A percentile compares a stretch with the other conserved stretches of the same genome.
Evolutionary conservation across 495 filamentous ascomycete species (phyloP).

Genomic region (Aspergillus biplanus): DNA sequence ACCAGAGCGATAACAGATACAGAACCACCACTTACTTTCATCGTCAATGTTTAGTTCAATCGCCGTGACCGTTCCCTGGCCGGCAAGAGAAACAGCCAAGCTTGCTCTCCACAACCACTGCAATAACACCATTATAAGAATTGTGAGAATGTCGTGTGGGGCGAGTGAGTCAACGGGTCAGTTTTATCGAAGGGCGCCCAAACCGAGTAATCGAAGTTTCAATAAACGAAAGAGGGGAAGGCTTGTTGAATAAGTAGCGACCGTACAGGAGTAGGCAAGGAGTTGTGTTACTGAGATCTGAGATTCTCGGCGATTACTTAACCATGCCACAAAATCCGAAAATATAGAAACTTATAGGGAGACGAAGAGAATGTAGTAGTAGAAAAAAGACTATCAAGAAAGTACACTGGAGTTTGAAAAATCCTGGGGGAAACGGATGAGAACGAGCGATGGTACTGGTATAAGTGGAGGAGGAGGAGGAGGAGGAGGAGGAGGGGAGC

Average conservation of each 20-base stretch:
- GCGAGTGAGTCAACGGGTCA: background rate
- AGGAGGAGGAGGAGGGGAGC: background rate
- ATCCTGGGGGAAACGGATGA: background rate
- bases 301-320: background rate
- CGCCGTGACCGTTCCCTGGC: slow-evolving; percentile 30
- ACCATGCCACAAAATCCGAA: too few relatives aligned
- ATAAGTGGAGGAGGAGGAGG: background rate
- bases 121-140: slow-evolving; percentile 28
- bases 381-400: background rate
- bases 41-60: slow-evolving; percentile 40
- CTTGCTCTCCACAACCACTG: slow-evolving; percentile 26
- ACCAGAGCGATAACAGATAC: background rate
- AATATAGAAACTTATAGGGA: background rate
- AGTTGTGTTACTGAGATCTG: background rate
- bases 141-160: background rate
- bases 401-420: background rate
- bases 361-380: background rate
- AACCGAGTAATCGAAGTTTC: too few relatives aligned
- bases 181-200: background rate
- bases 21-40: slow-evolving; percentile 27
- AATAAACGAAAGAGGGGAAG: background rate
- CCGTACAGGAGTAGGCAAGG: background rate
- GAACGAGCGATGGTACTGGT: background rate
- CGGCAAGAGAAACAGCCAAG: slow-evolving; percentile 20
- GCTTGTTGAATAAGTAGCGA: background rate